Base-by-base conservation (phyloP, 306 rosid species). In the Cucurbita moschata region DNA sequence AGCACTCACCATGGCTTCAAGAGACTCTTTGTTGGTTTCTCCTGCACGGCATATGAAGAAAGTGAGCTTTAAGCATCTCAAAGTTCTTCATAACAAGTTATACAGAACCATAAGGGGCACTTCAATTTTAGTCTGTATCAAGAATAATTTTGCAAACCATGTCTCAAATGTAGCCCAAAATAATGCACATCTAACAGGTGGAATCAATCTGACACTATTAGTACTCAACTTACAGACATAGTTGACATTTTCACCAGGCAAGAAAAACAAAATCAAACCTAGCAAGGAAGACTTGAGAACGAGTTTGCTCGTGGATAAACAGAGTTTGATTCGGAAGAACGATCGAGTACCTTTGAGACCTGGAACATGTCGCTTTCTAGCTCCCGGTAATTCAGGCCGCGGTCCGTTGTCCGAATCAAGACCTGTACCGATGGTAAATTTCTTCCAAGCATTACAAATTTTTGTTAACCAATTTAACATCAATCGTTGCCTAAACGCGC, bases 1-100 rank as follows among this genome's bases (percentile, higher is more conserved):
- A 13, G 30, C 70, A 83, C 96, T 81, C 81, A 90, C 96, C 92
- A 87, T 79, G 72, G 93, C 90, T 85, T 93, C 98, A 40, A 93
- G 83, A 62, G 97, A 90, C 64, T 82, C 91, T 58, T 72, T 39
- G 82, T 74, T 87, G 73, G 88, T 88, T 80, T 81, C 96, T 59
- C 98, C 98, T 92, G 87, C 79, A 86, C 5, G 39, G 10, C 7
- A 26, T 5, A 10, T 37, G 39, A 63, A 51, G 38, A 55, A 58
- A 58, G 35, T 6, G 18, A 67, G 72, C 40, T 21, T 21, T 55
- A 19, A 43, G 10, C 55, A 44, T 19, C 37, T 21, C 39, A 14
- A 67, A 12, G 37, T 4, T 16, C 8, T 15, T 14, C 4, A 38
- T 30, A 42, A 15, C 47, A 62, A 38, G 13, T 37, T 38, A 62